These are phyloP conservation scores for Diaporthe nobilis DNA, from an alignment of 2,329 filamentous ascomycete species.

Conservation along the genomic window DNA sequence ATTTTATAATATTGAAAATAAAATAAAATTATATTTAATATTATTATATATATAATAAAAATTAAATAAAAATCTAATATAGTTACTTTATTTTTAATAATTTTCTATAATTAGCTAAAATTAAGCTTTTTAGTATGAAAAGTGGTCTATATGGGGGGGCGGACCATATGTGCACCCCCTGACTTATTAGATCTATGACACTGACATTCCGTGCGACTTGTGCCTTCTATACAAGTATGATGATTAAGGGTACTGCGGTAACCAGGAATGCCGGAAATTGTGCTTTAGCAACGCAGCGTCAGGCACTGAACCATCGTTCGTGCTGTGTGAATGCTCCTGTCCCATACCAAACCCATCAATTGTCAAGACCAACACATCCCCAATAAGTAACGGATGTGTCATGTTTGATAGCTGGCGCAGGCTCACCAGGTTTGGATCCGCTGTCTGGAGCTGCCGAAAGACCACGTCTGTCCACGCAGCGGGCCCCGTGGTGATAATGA, in stretches of 20 bases:
- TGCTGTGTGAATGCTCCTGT: slow-evolving; percentile 43
- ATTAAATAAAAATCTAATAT: no score
- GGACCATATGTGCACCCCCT: no score
- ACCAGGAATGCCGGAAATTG: slow-evolving; percentile 42
- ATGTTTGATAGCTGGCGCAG: slow-evolving; percentile 41
- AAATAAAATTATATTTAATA: no score
- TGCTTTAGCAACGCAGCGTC: slow-evolving; percentile 38
- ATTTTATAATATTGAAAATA: no score
- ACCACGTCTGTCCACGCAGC: slow-evolving; percentile 41
- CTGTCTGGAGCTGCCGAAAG: slow-evolving; percentile 17
- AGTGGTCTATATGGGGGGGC: no score
- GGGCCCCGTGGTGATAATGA: slow-evolving; percentile 40
- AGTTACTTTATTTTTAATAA: no score
- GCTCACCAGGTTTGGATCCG: slow-evolving; percentile 23
- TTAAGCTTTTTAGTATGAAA: no score
- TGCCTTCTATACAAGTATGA: no score
- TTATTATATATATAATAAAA: no score
- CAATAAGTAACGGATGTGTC: slow-evolving; percentile 41
- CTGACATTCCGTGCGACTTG: no score
- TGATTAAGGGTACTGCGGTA: not conserved
- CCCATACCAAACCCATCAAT: slow-evolving; percentile 43
- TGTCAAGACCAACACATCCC: slow-evolving; percentile 44
- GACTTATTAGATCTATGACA: no score
- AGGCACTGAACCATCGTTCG: not conserved
- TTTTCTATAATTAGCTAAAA: no score